Conservation (phyloP, 2,329 filamentous ascomycete genomes). For the Claviceps maximensis region DNA sequence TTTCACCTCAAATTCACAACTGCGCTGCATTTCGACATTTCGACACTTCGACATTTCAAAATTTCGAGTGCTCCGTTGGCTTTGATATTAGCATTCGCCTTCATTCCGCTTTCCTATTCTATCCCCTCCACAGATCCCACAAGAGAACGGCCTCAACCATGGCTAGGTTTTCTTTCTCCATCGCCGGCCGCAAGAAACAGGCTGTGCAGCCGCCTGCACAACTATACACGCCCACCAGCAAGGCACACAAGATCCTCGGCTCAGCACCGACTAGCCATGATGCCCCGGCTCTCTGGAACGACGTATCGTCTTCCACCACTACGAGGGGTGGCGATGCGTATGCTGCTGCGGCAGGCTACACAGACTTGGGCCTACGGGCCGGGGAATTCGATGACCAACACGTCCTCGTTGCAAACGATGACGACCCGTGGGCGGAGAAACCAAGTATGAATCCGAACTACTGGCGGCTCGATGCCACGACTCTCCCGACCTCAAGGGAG, state of each 20-base stretch:
- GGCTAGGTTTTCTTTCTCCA: slow-evolving; percentile 35
- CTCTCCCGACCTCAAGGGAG: slow-evolving; percentile 4
- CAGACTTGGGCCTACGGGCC: slow-evolving; percentile 7
- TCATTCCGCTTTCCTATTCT: background rate
- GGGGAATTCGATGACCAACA: slow-evolving; percentile 12
- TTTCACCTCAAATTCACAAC: background rate
- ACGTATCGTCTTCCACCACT: slow-evolving; percentile 28
- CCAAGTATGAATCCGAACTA: slow-evolving; percentile 27
- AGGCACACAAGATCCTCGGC: slow-evolving; percentile 38
- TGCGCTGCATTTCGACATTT: background rate
- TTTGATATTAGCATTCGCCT: background rate
- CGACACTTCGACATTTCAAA: no score
- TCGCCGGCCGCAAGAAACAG: slow-evolving; percentile 34
- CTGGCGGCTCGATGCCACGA: slow-evolving; percentile 10
- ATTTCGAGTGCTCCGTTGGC: background rate
- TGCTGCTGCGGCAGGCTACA: slow-evolving; percentile 21
- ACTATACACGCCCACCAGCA: slow-evolving; percentile 29
- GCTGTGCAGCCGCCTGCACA: slow-evolving; percentile 15
- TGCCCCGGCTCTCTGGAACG: slow-evolving; percentile 27
- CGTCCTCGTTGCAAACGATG: slow-evolving; percentile 9
- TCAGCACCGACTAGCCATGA: slow-evolving; percentile 31
- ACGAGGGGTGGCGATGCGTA: slow-evolving; percentile 26
- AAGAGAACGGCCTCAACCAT: slow-evolving; percentile 12
- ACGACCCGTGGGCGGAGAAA: slow-evolving; percentile 30
- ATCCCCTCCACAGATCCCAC: background rate